Conservation (phyloP, 2,329 filamentous ascomycete genomes). For the Ceratocystis lukuohia region DNA sequence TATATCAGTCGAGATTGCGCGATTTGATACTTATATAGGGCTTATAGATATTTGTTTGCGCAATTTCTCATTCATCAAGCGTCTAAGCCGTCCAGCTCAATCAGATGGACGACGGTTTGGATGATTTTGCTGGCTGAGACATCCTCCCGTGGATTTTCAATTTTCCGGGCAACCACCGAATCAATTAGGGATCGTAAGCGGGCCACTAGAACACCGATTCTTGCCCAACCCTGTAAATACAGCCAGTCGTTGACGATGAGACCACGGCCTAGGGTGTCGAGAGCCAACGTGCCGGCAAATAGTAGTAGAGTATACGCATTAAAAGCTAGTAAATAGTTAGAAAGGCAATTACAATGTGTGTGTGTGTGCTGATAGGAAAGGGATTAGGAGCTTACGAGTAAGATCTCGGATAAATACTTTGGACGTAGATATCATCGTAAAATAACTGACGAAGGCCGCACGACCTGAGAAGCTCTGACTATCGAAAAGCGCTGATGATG, state of each 20-base stretch:
- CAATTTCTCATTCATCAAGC: constrained; percentile 27
- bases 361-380: not conserved
- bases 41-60: not conserved
- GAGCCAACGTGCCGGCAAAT: constrained; percentile 70
- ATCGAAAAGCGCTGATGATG: constrained; percentile 73
- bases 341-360: not conserved
- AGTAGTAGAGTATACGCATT: constrained; percentile 80
- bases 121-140: constrained; percentile 54
- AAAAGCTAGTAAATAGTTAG: constrained; percentile 43
- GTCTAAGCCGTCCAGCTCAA: constrained; percentile 83
- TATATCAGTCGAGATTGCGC: not conserved
- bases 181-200: constrained; percentile 78
- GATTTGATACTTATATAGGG: not conserved
- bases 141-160: constrained; percentile 53
- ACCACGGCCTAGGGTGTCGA: constrained; percentile 78
- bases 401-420: constrained; percentile 88
- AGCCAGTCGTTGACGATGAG: constrained; percentile 89
- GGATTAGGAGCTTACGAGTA: constrained; percentile 50
- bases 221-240: constrained; percentile 73
- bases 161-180: constrained; percentile 63
- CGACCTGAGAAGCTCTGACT: constrained; percentile 63
- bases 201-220: constrained; percentile 80
- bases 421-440: constrained; percentile 78
- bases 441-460: constrained; percentile 74
- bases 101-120: constrained; percentile 60